Percentiles rank a stretch among this genome's conserved stretches.
These are phyloP conservation scores for Botrytis sinoallii DNA, from an alignment of 2,329 filamentous ascomycete genomes.

Conservation along the genomic window DNA sequence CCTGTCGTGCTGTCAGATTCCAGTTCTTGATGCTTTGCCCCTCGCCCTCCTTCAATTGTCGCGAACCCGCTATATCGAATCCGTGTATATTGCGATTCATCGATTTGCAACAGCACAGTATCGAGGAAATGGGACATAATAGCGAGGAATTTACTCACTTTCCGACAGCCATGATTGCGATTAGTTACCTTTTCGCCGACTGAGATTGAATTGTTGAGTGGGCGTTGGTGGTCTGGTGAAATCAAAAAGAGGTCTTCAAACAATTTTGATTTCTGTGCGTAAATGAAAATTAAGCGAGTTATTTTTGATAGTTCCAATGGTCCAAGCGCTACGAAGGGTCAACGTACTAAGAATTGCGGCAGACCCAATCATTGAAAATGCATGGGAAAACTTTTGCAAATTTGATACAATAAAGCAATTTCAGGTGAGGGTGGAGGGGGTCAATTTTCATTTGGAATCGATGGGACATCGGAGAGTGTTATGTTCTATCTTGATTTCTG, in stretches of 20 bases:
- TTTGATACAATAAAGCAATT: not conserved
- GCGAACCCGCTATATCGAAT: not conserved
- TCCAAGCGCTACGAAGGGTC: conserved; percentile 5
- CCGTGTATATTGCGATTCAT: not conserved
- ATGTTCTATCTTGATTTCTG: not conserved
- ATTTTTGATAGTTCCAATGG: not conserved
- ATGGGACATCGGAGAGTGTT: not conserved
- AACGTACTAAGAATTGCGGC: not conserved
- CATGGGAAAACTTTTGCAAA: not conserved
- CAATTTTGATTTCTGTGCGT: conserved; percentile 19
- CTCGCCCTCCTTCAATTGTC: conserved; percentile 21
- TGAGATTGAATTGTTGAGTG: conserved; percentile 23
- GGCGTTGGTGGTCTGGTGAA: conserved; percentile 20
- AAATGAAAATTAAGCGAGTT: conserved; percentile 19
- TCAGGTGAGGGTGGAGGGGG: not conserved
- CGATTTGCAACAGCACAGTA: conserved; percentile 3
- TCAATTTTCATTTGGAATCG: not conserved
- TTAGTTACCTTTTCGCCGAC: conserved; percentile 39
- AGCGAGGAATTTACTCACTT: conserved; percentile 53
- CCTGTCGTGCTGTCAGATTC: conserved; percentile 49
- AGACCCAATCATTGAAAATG: not conserved
- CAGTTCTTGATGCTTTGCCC: conserved; percentile 26
- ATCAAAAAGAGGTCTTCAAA: conserved; percentile 12
- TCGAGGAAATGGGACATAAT: conserved; percentile 6
- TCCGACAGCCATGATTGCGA: conserved; percentile 79